These are phyloP conservation scores for Raddia guianensis DNA, from an alignment of 176 grass and related monocot genomes.

Conservation along the genomic window DNA sequence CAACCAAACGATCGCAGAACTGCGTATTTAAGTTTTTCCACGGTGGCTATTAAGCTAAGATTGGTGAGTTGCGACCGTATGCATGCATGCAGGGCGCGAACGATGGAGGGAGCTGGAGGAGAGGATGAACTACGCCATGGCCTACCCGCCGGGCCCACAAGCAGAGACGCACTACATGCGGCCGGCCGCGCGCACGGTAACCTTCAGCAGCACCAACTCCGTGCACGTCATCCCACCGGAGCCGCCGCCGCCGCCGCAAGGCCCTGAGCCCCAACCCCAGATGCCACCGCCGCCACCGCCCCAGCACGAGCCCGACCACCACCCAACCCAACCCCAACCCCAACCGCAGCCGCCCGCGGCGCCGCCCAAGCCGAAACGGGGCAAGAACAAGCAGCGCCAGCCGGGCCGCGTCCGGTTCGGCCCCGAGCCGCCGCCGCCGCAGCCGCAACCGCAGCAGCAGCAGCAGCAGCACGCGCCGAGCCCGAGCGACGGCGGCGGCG, in stretches of 20 bases:
- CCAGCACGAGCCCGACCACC: conserved; percentile 19
- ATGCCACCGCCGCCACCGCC: not conserved
- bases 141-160: conserved; percentile 47
- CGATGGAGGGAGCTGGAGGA: conserved; percentile 26
- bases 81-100: conserved; percentile 46
- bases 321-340: conserved; percentile 21
- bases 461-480: conserved; percentile 1
- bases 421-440: conserved; percentile 18
- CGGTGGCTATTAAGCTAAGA: not conserved
- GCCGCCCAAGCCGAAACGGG: conserved; percentile 30
- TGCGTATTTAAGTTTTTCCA: not conserved
- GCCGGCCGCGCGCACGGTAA: conserved; percentile 57
- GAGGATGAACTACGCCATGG: conserved; percentile 44
- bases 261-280: conserved; percentile 27
- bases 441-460: not conserved
- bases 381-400: conserved; percentile 41
- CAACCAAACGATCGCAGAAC: not conserved
- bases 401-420: conserved; percentile 50
- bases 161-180: conserved; percentile 41
- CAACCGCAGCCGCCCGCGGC: not conserved
- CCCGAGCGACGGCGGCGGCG: not conserved
- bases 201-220: conserved; percentile 55
- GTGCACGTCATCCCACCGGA: conserved; percentile 55
- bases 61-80: not conserved
- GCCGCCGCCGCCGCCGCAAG: not conserved